Percentiles rank a stretch among this genome's conserved stretches.
phyloP scores from a whole-genome alignment of 2,329 filamentous ascomycete genomes.

The Parasarocladium wereldwijsianum region DNA sequence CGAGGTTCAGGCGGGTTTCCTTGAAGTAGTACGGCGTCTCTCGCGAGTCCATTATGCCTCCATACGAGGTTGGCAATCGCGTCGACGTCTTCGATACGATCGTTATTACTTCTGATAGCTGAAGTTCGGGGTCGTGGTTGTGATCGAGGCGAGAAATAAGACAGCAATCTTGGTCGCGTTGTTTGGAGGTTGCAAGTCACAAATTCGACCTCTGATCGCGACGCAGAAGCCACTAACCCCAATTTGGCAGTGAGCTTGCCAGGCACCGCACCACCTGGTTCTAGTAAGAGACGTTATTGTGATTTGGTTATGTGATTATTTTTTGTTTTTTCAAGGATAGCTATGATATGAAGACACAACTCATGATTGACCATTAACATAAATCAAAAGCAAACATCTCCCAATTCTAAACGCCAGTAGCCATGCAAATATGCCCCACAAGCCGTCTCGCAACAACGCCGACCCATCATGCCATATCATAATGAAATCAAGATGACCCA shows the following conservation, averaged over 20 bases:
- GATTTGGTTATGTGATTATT: too few species aligned
- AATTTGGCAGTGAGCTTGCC: slow-evolving; percentile 21
- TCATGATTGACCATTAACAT: too few species aligned
- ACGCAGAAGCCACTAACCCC: slow-evolving; percentile 13
- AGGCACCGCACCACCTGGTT: too few species aligned
- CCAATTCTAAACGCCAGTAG: slow-evolving; percentile 17
- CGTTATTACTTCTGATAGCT: slow-evolving; percentile 1
- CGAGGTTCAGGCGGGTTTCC: slow-evolving; percentile 74
- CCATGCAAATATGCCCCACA: slow-evolving; percentile 10
- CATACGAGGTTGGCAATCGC: slow-evolving; percentile 27
- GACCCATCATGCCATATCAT: slow-evolving; percentile 9
- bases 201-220: slow-evolving; percentile 4
- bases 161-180: slow-evolving; percentile 4
- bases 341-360: too few species aligned
- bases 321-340: too few species aligned
- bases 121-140: slow-evolving; percentile 7
- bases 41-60: slow-evolving; percentile 51
- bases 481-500: not conserved
- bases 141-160: slow-evolving; percentile 5
- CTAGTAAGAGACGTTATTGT: too few species aligned
- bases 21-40: slow-evolving; percentile 60
- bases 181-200: slow-evolving; percentile 9
- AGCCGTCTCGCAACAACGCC: slow-evolving; percentile 10
- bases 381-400: slow-evolving; percentile 5
- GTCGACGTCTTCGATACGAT: slow-evolving; percentile 5